Conservation (phyloP, 257 asterid genomes). For the Lycium barbarum region DNA sequence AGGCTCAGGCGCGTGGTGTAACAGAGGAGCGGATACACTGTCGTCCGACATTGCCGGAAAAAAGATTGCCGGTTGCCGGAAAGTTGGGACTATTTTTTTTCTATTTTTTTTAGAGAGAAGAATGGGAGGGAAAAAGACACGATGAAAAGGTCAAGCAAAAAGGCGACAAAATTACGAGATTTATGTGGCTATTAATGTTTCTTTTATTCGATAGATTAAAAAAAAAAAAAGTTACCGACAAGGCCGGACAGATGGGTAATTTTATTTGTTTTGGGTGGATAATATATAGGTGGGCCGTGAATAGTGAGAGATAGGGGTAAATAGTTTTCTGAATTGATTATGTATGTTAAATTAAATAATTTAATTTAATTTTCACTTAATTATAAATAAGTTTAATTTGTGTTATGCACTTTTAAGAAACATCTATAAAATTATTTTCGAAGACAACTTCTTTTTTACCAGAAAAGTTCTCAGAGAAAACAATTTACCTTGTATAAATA, state of each 20-base stretch:
- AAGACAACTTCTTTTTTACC: too few species aligned
- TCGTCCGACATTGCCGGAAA: conserved; percentile 44
- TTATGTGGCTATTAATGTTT: conserved; percentile 4
- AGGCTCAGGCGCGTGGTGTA: conserved; percentile 29
- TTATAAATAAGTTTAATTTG: too few species aligned
- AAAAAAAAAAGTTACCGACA: background rate
- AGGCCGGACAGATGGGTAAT: conserved; percentile 7
- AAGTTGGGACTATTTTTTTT: too few species aligned
- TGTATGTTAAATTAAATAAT: too few species aligned
- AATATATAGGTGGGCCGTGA: conserved; percentile 3
- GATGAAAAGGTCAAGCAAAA: conserved; percentile 14
- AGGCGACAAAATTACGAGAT: conserved; percentile 3
- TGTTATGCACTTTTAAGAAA: too few species aligned
- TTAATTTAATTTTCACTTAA: too few species aligned
- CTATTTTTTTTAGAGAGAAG: background rate
- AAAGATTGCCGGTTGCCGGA: conserved; percentile 22
- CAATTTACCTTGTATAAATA: background rate
- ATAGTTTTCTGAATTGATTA: background rate
- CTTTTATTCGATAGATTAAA: background rate
- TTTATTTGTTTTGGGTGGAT: background rate
- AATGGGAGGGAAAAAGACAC: background rate
- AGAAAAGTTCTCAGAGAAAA: too few species aligned
- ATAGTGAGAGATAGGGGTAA: background rate
- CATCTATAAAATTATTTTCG: too few species aligned
- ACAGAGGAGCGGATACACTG: conserved; percentile 65